Evolutionary conservation across 202 grass and related monocot genomes (phyloP).

Genomic region (Cymbopogon flexuosus): DNA sequence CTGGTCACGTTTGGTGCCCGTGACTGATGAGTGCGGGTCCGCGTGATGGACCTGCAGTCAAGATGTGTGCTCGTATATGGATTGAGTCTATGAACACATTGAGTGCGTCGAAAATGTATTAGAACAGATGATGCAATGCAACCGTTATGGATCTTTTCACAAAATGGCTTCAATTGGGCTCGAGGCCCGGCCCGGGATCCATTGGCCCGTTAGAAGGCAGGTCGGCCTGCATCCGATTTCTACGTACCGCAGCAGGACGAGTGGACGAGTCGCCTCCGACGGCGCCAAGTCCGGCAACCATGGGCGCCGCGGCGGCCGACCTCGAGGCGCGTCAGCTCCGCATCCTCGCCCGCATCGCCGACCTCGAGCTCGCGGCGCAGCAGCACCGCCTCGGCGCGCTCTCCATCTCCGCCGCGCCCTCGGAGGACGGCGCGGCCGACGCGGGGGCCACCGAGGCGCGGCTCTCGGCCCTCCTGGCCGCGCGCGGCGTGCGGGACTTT

Average conservation of each 20-base stretch:
- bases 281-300: not conserved
- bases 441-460: constrained; percentile 37
- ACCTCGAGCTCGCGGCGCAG: constrained; percentile 51
- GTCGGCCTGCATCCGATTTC: not conserved
- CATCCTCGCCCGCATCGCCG: constrained; percentile 55
- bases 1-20: too few relatives aligned
- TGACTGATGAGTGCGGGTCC: too few relatives aligned
- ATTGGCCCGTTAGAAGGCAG: not conserved
- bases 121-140: too few relatives aligned
- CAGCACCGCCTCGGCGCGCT: constrained; percentile 27
- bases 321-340: constrained; percentile 57
- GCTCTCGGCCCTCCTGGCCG: constrained; percentile 49
- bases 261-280: not conserved
- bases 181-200: not conserved
- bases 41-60: too few relatives aligned
- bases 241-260: not conserved
- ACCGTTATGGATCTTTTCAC: not conserved
- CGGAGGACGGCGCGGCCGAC: not conserved
- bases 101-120: too few relatives aligned
- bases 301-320: constrained; percentile 47
- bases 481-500: constrained; percentile 58
- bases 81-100: too few relatives aligned
- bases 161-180: not conserved
- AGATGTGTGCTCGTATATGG: too few relatives aligned
- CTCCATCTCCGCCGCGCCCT: constrained; percentile 30